A percentile compares a stretch with the other conserved stretches of the same genome.
These are phyloP conservation scores for Ceratocystis ficicola DNA, from an alignment of 2,329 filamentous ascomycete species.

Conservation along the genomic window DNA sequence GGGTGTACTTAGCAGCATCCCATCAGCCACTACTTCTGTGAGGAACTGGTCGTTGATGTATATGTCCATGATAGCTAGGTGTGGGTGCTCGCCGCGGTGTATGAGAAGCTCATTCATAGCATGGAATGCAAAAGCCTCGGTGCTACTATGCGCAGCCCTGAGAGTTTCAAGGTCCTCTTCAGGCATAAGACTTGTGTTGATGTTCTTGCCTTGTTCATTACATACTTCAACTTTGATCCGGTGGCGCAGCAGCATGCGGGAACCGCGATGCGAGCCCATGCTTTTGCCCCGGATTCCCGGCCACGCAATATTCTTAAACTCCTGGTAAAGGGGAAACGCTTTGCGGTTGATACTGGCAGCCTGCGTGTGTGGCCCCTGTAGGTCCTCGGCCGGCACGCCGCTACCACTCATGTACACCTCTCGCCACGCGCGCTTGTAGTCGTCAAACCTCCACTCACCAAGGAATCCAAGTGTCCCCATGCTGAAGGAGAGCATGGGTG, in stretches of 20 bases:
- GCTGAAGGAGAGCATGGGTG: constrained; percentile 85
- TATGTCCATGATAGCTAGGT: constrained; percentile 84
- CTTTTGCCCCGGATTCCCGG: constrained; percentile 65
- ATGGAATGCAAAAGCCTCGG: constrained; percentile 33
- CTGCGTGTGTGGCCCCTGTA: constrained; percentile 33
- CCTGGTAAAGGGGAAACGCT: constrained; percentile 1
- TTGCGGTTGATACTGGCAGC: constrained; percentile 26
- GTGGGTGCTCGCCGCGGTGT: constrained; percentile 78
- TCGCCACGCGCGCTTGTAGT: constrained; percentile 83
- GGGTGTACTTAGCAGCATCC: constrained; percentile 85
- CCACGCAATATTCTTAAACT: constrained; percentile 38
- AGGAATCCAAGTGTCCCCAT: constrained; percentile 95
- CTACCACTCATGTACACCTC: constrained; percentile 78
- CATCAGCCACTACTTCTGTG: constrained; percentile 88
- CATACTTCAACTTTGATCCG: constrained; percentile 78
- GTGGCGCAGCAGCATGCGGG: constrained; percentile 75
- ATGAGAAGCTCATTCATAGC: constrained; percentile 95
- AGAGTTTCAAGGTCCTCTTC: constrained; percentile 29
- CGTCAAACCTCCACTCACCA: constrained; percentile 89
- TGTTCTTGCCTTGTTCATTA: constrained; percentile 50
- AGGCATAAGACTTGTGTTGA: constrained; percentile 41
- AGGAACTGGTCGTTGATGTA: constrained; percentile 80
- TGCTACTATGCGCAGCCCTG: background rate
- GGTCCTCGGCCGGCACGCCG: constrained; percentile 38
- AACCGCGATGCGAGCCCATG: constrained; percentile 60